phyloP scores from a whole-genome alignment of 495 filamentous ascomycete genomes.

The Coniosporium apollinis region DNA sequence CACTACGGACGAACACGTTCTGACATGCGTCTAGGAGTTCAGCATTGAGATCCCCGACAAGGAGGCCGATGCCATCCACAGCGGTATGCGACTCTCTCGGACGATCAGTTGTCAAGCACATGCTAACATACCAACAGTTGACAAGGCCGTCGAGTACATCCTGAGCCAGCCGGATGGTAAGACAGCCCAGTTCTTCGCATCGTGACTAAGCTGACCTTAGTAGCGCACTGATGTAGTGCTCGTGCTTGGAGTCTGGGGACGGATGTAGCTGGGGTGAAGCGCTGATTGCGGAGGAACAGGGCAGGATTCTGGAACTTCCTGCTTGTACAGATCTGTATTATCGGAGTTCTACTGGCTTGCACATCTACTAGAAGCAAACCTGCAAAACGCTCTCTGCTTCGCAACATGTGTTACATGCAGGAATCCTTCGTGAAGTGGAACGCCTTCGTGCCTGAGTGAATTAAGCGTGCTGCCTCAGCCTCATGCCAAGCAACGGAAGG shows the following conservation, averaged over 20 bases:
- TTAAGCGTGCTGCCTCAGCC: too few species aligned
- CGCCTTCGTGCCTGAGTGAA: too few species aligned
- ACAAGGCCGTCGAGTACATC: constrained; percentile 93
- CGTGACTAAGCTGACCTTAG: constrained; percentile 8
- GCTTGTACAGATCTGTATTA: too few species aligned
- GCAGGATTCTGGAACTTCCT: neutral
- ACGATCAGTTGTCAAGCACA: too few species aligned
- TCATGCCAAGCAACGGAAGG: too few species aligned
- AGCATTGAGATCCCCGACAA: constrained; percentile 99
- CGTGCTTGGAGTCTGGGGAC: too few species aligned
- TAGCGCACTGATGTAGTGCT: constrained; percentile 23
- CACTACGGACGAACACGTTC: constrained; percentile 8
- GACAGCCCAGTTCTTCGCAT: neutral
- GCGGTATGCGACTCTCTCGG: constrained; percentile 59
- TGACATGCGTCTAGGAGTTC: constrained; percentile 60
- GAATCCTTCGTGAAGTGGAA: too few species aligned
- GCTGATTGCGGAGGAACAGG: neutral
- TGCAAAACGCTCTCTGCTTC: too few species aligned
- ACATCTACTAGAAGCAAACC: too few species aligned
- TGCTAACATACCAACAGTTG: constrained; percentile 42
- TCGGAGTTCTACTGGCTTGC: too few species aligned
- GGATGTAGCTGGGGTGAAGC: neutral
- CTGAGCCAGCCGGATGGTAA: constrained; percentile 76
- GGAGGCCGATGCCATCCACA: constrained; percentile 92
- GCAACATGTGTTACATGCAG: too few species aligned